A percentile compares a stretch with the other conserved stretches of the same genome.
These are phyloP conservation scores for Babesia sp. DNA, from an alignment of 169 alveolate genomes.

Conservation along the genomic window DNA sequence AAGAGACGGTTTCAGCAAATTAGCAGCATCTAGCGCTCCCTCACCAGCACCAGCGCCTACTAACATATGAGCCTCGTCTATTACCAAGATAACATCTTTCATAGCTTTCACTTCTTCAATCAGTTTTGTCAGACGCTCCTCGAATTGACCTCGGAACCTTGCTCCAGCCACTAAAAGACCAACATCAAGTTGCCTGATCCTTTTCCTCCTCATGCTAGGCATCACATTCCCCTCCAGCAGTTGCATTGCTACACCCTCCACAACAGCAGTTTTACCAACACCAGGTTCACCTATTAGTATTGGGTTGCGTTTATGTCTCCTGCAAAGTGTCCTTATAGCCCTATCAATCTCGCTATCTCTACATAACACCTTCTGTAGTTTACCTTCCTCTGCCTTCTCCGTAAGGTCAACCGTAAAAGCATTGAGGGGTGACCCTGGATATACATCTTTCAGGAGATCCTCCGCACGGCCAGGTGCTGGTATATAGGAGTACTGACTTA, in stretches of 20 bases:
- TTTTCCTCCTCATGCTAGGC: slow-evolving; percentile 24
- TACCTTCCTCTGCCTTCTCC: slow-evolving; percentile 52
- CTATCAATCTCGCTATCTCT: slow-evolving; percentile 59
- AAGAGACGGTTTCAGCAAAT: slow-evolving; percentile 85
- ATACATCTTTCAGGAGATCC: slow-evolving; percentile 20
- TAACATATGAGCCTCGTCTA: slow-evolving; percentile 87
- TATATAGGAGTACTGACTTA: slow-evolving; percentile 33
- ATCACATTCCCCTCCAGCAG: slow-evolving; percentile 12
- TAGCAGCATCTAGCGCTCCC: slow-evolving; percentile 89
- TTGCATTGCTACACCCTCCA: slow-evolving; percentile 59
- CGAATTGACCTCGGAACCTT: slow-evolving; percentile 88
- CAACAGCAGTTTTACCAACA: slow-evolving; percentile 68
- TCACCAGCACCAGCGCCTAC: slow-evolving; percentile 83
- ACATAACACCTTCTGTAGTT: slow-evolving; percentile 50
- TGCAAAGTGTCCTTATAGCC: slow-evolving; percentile 55
- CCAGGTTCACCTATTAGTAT: slow-evolving; percentile 68
- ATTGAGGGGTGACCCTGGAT: slow-evolving; percentile 23
- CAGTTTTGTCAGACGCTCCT: slow-evolving; percentile 84
- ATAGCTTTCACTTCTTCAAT: slow-evolving; percentile 79
- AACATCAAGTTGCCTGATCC: slow-evolving; percentile 61
- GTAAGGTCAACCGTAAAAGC: slow-evolving; percentile 59
- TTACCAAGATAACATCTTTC: slow-evolving; percentile 81
- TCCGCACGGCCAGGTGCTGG: slow-evolving; percentile 38
- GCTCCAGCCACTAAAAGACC: slow-evolving; percentile 84
- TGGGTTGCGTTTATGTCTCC: slow-evolving; percentile 54